Base-by-base conservation (phyloP, 345 rosid species). In the Gossypium raimondii region DNA sequence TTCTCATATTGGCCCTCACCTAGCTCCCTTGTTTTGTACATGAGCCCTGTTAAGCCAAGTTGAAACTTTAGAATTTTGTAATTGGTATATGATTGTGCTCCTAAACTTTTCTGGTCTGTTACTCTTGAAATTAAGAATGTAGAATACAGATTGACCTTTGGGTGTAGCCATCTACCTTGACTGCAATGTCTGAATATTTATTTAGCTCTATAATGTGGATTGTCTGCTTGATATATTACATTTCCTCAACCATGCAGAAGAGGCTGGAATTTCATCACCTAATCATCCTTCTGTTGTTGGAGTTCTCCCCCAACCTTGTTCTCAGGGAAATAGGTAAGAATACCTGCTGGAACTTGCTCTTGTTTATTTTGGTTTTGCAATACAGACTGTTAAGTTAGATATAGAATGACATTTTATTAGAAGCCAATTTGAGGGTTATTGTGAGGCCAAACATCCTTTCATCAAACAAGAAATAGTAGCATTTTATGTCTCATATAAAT, bases 301-400 rank as follows among this genome's bases (percentile, higher is more conserved):
- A 79, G 74, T 93, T 86, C 94, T 92, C 72, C 84, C 93, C 25
- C 97, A 93, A 75, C 94, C 98, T 56, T 78, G 78, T 74, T 90
- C 92, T 65, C 73, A 79, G 53, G 94, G 92, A 86, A 84, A 87
- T 75, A 89, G 96, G 96, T 81, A 78, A 83, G 90, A 65, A 60
- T 45, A 16, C 69, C 77, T 18, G 25, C 79, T 67, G 50, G 22
- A 75, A 64, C 34, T 81, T 74, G 34, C 55, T 48, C 27, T 24
- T 25, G 29, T 74, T 20, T 58, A 27, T 69, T 24, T 38, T 67
- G 48, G 59, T 75, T 64, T 80, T 65, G 72, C 7, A 51, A 76
- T 22, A 44, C 59, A 52, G 29, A 14, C 11, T 18, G n/a, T 41
- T 5, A 47, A 57, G 44, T 58, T 67, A 52, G 43, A 14, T 67